Base-by-base conservation (phyloP, 164 flowering plant genomes). In the Umbellularia californica region DNA sequence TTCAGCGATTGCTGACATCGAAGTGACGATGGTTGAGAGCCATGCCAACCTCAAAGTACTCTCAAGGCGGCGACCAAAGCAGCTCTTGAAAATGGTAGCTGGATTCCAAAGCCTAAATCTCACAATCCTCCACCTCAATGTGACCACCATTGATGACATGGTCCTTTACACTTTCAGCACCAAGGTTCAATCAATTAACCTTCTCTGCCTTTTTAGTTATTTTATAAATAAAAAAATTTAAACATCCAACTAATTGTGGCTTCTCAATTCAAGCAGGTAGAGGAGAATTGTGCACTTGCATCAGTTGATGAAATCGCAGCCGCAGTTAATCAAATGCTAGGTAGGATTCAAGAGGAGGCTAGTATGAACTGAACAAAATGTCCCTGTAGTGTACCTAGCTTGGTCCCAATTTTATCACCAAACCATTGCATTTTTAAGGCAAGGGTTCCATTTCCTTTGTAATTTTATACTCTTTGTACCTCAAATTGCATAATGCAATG, bases 11-110 rank as follows among this genome's bases (percentile, higher is more conserved):
- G 96, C 90, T 0, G 97, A 94, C 75, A 90, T 94, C 28, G 97
- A 94, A 78, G 98, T 94, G 75, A 90, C 87, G 15, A 81, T 92
- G 92, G 93, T 86, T 70, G 98, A 94, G 75, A 88, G 86, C 82
- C 97, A 94, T 74, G 97, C 97, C 60, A 90, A 87, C 74, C 77
- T 92, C 51, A 92, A 92, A 81, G 83, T 94, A 60, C 86, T 87
- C 0, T 76, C 97, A 0, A 83, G 76, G 81, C 86, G 80, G 80
- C 80, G 84, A 30, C 90, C 93, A 0, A 82, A 82, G 50, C 97
- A 88, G 87, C 91, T 94, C 17, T 23, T 90, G 73, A 89, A 88
- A 64, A 77, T 92, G 75, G 92, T 89, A 20, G 79, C 85, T 3
- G 91, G 86, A 1, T 81, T 94, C 23, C 97, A 90, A 66, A 74